These are phyloP conservation scores for Gloeopeniophorella convolvens DNA, from an alignment of 768 basidiomycete species.

Conservation along the genomic window DNA sequence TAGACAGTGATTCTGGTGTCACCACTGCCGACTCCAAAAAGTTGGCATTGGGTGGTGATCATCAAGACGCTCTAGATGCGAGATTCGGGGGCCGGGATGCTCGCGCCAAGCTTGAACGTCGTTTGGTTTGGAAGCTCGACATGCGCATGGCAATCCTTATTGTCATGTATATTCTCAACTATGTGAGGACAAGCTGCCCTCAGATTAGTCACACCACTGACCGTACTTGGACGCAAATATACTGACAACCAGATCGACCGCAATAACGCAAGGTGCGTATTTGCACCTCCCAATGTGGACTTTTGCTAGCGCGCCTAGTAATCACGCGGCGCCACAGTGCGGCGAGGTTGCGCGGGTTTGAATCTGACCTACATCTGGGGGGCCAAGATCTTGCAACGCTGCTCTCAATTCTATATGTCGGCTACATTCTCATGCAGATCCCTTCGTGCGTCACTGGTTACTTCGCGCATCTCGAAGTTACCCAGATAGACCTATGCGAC, in stretches of 20 bases:
- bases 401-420: conserved; percentile 60
- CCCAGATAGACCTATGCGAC: not conserved
- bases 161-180: conserved; percentile 41
- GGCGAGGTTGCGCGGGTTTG: conserved; percentile 64
- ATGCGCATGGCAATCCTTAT: conserved; percentile 36
- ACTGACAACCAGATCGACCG: conserved; percentile 48
- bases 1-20: no score
- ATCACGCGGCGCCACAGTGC: conserved; percentile 36
- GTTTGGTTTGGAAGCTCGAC: conserved; percentile 37
- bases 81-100: conserved; percentile 33
- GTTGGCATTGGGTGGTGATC: no score
- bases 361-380: conserved; percentile 56
- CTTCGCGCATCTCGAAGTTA: not conserved
- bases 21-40: no score
- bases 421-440: conserved; percentile 73
- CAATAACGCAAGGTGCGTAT: conserved; percentile 2
- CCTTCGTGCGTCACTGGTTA: conserved; percentile 51
- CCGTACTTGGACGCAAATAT: not conserved
- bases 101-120: conserved; percentile 35
- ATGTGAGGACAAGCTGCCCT: conserved; percentile 29
- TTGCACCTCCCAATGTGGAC: not conserved
- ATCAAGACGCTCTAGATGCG: conserved; percentile 24
- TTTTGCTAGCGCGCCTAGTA: not conserved
- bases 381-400: conserved; percentile 60
- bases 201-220: conserved; percentile 23